Evolutionary conservation across 2,329 filamentous ascomycete genomes (phyloP).

Genomic region (Alternaria longipes): DNA sequence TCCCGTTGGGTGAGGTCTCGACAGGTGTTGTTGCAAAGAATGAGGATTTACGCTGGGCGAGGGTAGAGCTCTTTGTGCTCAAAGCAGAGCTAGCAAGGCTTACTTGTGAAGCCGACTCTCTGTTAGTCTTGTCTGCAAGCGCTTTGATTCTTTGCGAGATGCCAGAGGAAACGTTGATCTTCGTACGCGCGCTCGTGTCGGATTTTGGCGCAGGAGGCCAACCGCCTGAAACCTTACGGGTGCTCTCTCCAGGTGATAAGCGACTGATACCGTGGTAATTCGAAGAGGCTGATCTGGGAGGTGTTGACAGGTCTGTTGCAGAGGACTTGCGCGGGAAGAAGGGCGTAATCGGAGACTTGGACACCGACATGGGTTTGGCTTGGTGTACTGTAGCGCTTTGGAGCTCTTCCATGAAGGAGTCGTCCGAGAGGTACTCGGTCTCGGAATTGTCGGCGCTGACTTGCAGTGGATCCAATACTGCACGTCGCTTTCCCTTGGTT

Average conservation of each 20-base stretch:
- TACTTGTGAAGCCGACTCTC: constrained; percentile 47
- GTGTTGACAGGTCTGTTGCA: constrained; percentile 36
- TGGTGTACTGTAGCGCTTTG: constrained; percentile 83
- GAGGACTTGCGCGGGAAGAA: constrained; percentile 59
- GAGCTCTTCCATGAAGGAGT: constrained; percentile 84
- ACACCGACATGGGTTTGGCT: constrained; percentile 75
- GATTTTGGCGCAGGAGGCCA: constrained; percentile 40
- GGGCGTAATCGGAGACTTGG: constrained; percentile 82
- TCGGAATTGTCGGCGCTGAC: constrained; percentile 52
- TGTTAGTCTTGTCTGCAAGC: constrained; percentile 77
- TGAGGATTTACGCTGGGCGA: constrained; percentile 51
- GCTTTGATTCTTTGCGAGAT: constrained; percentile 96
- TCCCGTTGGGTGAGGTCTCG: constrained; percentile 38
- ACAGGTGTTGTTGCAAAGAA: constrained; percentile 49
- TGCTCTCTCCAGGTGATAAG: constrained; percentile 39
- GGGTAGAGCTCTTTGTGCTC: constrained; percentile 39
- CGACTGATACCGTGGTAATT: constrained; percentile 38
- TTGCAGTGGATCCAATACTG: constrained; percentile 53
- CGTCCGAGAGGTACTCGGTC: constrained; percentile 71
- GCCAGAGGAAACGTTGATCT: constrained; percentile 84
- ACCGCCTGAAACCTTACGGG: constrained; percentile 44
- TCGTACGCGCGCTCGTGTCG: constrained; percentile 64
- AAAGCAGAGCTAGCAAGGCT: constrained; percentile 36
- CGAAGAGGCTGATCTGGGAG: constrained; percentile 49
- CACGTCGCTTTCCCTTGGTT: constrained; percentile 51